A percentile compares a stretch with the other conserved stretches of the same genome.
Conservation (phyloP, 1,284 basidiomycete genomes). For the Vanrija humicola region DNA sequence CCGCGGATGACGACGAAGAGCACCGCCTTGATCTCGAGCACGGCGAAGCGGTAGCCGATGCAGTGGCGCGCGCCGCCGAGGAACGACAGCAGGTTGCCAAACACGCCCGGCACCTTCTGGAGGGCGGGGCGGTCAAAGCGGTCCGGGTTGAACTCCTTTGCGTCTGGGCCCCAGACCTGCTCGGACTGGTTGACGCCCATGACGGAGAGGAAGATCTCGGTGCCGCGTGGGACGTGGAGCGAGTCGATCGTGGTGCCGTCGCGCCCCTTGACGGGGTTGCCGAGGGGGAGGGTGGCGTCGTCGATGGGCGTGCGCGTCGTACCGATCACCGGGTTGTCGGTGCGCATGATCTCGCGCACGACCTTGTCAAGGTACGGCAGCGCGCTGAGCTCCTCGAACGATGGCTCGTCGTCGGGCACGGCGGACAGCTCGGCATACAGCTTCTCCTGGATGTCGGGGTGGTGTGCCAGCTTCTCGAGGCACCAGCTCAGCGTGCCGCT, state of each 20-base stretch:
- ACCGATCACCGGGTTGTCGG: conserved; percentile 61
- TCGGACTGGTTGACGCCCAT: conserved; percentile 58
- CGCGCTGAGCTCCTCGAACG: conserved; percentile 47
- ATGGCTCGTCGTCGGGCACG: conserved; percentile 39
- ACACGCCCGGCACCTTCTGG: conserved; percentile 54
- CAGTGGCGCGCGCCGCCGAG: conserved; percentile 59
- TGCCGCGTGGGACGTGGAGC: conserved; percentile 37
- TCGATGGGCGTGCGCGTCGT: conserved; percentile 60
- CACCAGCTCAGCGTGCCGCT: conserved; percentile 68
- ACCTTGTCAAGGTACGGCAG: conserved; percentile 60
- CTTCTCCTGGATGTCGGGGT: conserved; percentile 56
- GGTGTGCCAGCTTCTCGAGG: conserved; percentile 60
- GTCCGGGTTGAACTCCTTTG: conserved; percentile 56
- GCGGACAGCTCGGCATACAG: conserved; percentile 57
- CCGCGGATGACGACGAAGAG: conserved; percentile 56
- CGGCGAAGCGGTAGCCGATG: conserved; percentile 63
- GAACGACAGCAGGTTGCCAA: conserved; percentile 59
- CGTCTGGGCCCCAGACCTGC: conserved; percentile 66
- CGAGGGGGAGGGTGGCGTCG: conserved; percentile 61
- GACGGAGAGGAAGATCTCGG: conserved; percentile 38
- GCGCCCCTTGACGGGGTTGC: conserved; percentile 41
- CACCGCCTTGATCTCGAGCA: conserved; percentile 60
- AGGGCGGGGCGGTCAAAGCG: conserved; percentile 19
- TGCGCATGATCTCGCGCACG: conserved; percentile 62
- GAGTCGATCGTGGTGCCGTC: conserved; percentile 45